These are phyloP conservation scores for Leccinum incarnatum DNA, from an alignment of 768 basidiomycete genomes.

Conservation along the genomic window DNA sequence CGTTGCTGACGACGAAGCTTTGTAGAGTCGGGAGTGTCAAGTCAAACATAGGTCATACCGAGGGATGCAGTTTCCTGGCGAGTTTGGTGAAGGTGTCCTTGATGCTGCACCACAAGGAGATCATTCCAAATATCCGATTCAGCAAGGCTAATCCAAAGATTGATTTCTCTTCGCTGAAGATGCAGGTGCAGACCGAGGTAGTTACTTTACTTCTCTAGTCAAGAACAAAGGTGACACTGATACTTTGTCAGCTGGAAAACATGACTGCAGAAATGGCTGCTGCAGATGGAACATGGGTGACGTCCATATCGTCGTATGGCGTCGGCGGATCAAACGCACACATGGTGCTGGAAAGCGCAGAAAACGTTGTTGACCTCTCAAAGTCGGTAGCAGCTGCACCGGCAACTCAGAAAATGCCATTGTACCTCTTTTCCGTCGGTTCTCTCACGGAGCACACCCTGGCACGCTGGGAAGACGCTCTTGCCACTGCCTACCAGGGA, in stretches of 20 bases:
- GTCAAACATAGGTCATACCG: slow-evolving; percentile 26
- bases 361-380: slow-evolving; percentile 16
- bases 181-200: slow-evolving; percentile 27
- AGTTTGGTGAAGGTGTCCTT: slow-evolving; percentile 34
- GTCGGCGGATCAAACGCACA: slow-evolving; percentile 36
- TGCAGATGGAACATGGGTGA: slow-evolving; percentile 28
- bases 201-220: neutral
- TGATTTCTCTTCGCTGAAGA: slow-evolving; percentile 23
- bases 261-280: slow-evolving; percentile 30
- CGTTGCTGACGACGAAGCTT: neutral
- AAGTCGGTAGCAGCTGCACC: neutral
- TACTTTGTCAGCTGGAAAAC: slow-evolving; percentile 13
- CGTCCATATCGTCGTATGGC: slow-evolving; percentile 34
- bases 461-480: slow-evolving; percentile 25
- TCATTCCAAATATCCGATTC: slow-evolving; percentile 30
- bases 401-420: slow-evolving; percentile 6
- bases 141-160: slow-evolving; percentile 28
- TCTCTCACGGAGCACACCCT: slow-evolving; percentile 28
- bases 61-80: slow-evolving; percentile 33
- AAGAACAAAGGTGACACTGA: no score
- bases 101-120: slow-evolving; percentile 31
- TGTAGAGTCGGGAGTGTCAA: slow-evolving; percentile 28
- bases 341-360: slow-evolving; percentile 29
- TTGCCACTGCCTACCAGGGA: slow-evolving; percentile 14
- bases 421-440: slow-evolving; percentile 27